Percentiles rank a stretch among this genome's conserved stretches.
Conservation (phyloP, 2,329 filamentous ascomycete genomes). For the Fusarium praegraminearum region DNA sequence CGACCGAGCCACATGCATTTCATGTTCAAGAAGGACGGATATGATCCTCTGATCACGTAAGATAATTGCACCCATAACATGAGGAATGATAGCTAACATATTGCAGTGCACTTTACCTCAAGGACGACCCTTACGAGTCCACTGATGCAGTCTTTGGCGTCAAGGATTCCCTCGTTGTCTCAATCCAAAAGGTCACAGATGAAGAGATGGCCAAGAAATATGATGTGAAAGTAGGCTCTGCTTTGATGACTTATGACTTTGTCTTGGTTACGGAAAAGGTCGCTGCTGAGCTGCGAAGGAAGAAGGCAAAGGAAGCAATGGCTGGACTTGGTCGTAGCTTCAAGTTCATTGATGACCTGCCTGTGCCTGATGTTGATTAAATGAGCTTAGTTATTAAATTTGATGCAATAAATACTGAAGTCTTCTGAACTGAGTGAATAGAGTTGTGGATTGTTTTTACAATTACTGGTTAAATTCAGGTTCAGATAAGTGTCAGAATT, state of each 20-base stretch:
- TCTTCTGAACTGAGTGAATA: neutral
- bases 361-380: constrained; percentile 25
- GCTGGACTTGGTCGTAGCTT: constrained; percentile 13
- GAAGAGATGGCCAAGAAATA: constrained; percentile 15
- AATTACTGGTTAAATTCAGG: neutral
- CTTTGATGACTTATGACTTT: constrained; percentile 25
- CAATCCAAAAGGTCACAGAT: neutral
- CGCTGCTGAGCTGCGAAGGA: constrained; percentile 12
- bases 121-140: constrained; percentile 22
- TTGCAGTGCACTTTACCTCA: constrained; percentile 17
- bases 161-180: constrained; percentile 24
- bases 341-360: constrained; percentile 17
- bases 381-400: neutral
- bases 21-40: constrained; percentile 73
- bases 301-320: constrained; percentile 29
- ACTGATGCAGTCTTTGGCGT: constrained; percentile 32
- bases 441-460: neutral
- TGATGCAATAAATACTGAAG: neutral
- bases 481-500: neutral
- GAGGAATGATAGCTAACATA: neutral
- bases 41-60: constrained; percentile 32
- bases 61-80: rapidly evolving
- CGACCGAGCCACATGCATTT: constrained; percentile 86
- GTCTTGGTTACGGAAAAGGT: constrained; percentile 20
- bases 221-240: constrained; percentile 1